Evolutionary conservation across 352 stramenopile genomes (phyloP).

Genomic region (Globisporangium cederbergense): DNA sequence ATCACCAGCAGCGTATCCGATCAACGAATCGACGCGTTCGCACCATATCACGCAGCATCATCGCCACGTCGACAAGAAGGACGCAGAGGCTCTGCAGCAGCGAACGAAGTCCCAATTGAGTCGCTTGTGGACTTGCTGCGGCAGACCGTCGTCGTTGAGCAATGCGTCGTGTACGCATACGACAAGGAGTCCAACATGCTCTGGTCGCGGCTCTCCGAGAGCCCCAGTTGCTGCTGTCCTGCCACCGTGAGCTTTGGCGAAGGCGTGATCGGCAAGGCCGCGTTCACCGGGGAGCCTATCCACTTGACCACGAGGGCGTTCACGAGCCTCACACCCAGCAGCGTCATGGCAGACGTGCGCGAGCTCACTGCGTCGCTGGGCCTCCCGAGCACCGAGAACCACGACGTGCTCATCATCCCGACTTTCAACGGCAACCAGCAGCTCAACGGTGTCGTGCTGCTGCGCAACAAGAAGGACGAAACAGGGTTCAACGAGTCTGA

Average conservation of each 20-base stretch:
- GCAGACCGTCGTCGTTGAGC: conserved; percentile 43
- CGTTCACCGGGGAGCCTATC: conserved; percentile 20
- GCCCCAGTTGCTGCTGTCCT: conserved; percentile 19
- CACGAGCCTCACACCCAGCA: conserved; percentile 1
- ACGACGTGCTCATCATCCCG: conserved; percentile 48
- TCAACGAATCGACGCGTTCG: conserved; percentile 1
- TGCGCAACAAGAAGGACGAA: conserved; percentile 36
- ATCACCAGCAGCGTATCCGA: background rate
- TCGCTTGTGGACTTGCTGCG: conserved; percentile 53
- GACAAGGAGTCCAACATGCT: conserved; percentile 51
- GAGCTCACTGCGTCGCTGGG: conserved; percentile 19
- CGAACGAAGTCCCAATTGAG: conserved; percentile 30
- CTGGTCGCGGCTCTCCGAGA: conserved; percentile 40
- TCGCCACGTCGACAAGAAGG: background rate
- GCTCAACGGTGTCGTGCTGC: conserved; percentile 60
- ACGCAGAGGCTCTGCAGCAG: conserved; percentile 7
- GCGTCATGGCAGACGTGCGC: conserved; percentile 9
- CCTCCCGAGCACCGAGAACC: conserved; percentile 20
- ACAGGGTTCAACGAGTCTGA: conserved; percentile 47
- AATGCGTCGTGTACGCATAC: conserved; percentile 55
- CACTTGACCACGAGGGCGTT: conserved; percentile 26
- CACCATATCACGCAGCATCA: background rate
- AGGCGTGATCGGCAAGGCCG: conserved; percentile 47
- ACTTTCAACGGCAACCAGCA: conserved; percentile 38
- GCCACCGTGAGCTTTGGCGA: conserved; percentile 48